A percentile compares a stretch with the other conserved stretches of the same genome.
Evolutionary conservation across 2,329 filamentous ascomycete species (phyloP).

Genomic region (Aspergillus carbonarius): DNA sequence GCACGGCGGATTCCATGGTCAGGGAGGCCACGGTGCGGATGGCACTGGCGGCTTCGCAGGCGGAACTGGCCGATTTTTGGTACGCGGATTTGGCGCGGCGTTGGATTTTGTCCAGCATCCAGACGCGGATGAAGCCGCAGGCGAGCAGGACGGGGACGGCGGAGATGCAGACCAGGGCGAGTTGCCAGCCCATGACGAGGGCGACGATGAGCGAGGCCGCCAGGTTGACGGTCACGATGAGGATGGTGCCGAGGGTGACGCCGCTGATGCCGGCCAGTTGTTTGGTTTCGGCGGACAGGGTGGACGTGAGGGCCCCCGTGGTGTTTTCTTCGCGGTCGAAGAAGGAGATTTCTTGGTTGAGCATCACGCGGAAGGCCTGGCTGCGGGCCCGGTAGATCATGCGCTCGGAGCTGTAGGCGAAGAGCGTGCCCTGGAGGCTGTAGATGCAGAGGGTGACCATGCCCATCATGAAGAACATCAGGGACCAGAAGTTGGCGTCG

Average conservation of each 20-base stretch:
- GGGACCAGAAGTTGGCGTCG: constrained; percentile 76
- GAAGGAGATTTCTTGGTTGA: constrained; percentile 30
- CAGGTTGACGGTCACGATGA: constrained; percentile 73
- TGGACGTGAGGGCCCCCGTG: constrained; percentile 65
- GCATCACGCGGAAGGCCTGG: constrained; percentile 36
- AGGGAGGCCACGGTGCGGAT: constrained; percentile 54
- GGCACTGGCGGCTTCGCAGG: constrained; percentile 51
- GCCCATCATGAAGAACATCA: constrained; percentile 83
- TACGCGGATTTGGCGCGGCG: constrained; percentile 45
- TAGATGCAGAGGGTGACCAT: constrained; percentile 68
- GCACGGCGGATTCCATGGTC: constrained; percentile 47
- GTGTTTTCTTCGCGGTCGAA: constrained; percentile 26
- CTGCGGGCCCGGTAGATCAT: constrained; percentile 78
- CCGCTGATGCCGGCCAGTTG: constrained; percentile 59
- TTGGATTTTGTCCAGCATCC: constrained; percentile 51
- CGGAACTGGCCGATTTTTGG: constrained; percentile 50
- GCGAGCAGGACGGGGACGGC: constrained; percentile 43
- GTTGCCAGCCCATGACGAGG: constrained; percentile 74
- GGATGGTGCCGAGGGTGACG: constrained; percentile 74
- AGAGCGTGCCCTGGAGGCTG: constrained; percentile 64
- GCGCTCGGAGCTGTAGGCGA: constrained; percentile 80
- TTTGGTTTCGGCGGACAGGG: constrained; percentile 72
- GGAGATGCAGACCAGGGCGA: constrained; percentile 64
- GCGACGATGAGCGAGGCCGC: constrained; percentile 65
- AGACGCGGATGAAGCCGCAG: constrained; percentile 42